These are phyloP conservation scores for Solanum virginianum DNA, from an alignment of 257 asterid genomes.

Conservation along the genomic window DNA sequence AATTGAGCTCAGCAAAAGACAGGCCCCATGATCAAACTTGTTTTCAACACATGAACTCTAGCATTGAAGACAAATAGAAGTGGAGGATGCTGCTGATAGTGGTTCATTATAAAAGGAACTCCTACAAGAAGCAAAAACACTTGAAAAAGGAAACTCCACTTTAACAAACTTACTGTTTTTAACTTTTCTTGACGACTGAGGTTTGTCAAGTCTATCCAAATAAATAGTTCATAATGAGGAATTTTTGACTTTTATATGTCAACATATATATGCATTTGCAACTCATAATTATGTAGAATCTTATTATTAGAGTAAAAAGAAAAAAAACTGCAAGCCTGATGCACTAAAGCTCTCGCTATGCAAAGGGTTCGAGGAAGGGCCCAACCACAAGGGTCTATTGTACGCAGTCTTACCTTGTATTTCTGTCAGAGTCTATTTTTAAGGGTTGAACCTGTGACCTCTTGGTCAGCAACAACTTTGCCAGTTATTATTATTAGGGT, in stretches of 20 bases:
- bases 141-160: slow-evolving; percentile 22
- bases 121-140: slow-evolving; percentile 13
- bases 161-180: slow-evolving; percentile 6
- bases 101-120: slow-evolving; percentile 25
- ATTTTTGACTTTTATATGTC: neutral
- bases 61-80: slow-evolving; percentile 9
- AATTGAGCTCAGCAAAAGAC: neutral
- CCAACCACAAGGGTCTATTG: too few relatives aligned
- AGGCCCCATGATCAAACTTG: slow-evolving; percentile 9
- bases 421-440: too few relatives aligned
- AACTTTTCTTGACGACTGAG: slow-evolving; percentile 3
- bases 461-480: too few relatives aligned
- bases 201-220: neutral
- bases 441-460: too few relatives aligned
- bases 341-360: too few relatives aligned
- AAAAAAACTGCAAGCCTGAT: too few relatives aligned
- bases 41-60: slow-evolving; percentile 1
- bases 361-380: too few relatives aligned
- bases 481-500: too few relatives aligned
- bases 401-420: too few relatives aligned
- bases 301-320: too few relatives aligned
- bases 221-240: neutral
- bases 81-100: slow-evolving; percentile 26
- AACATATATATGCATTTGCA: neutral
- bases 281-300: neutral